Percentiles rank a stretch among this genome's conserved stretches.
These are phyloP conservation scores for Penicillium sp. DNA, from an alignment of 2,329 filamentous ascomycete species.

Conservation along the genomic window DNA sequence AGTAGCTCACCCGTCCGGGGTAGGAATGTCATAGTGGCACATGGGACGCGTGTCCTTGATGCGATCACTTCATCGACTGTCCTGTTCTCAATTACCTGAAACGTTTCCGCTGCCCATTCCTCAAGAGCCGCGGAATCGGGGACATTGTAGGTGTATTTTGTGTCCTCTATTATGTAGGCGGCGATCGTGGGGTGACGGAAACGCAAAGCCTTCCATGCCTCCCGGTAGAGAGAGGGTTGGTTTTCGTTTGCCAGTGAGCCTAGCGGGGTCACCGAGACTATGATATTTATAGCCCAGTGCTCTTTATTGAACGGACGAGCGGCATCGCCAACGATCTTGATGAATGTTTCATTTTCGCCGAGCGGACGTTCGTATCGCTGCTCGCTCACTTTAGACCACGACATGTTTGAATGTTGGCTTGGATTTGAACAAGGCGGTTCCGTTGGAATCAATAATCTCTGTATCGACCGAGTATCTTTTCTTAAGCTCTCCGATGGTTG, in stretches of 20 bases:
- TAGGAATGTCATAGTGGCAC: not conserved
- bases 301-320: not conserved
- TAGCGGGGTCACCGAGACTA: not conserved
- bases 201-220: not conserved
- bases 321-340: not conserved
- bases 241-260: not conserved
- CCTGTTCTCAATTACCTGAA: not conserved
- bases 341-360: not conserved
- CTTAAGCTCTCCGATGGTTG: too few relatives aligned
- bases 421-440: not conserved
- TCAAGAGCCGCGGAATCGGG: not conserved
- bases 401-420: not conserved
- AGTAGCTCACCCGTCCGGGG: not conserved
- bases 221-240: not conserved
- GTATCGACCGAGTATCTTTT: too few relatives aligned
- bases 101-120: not conserved
- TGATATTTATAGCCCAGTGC: not conserved
- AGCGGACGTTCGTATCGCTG: not conserved
- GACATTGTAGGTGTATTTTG: not conserved
- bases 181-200: not conserved
- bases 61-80: not conserved
- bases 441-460: too few relatives aligned
- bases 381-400: not conserved
- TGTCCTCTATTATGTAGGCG: not conserved
- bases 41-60: not conserved